Percentiles rank a stretch among this genome's conserved stretches.
phyloP scores from a whole-genome alignment of 768 basidiomycete species.

The Auricularia sp. region DNA sequence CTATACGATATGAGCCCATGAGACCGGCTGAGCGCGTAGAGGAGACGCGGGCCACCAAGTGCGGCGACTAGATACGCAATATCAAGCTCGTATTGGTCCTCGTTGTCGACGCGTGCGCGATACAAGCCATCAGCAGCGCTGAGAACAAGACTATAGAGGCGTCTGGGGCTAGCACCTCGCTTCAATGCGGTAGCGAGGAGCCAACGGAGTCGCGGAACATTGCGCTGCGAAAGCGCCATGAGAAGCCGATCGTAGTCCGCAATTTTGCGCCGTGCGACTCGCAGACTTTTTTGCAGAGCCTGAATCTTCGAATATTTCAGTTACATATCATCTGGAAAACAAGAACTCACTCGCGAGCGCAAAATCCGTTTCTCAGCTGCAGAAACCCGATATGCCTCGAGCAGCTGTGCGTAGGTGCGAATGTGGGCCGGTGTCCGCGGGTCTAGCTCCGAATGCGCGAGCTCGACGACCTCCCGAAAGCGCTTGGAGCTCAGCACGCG shows the following conservation, averaged over 20 bases:
- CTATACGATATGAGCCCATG: background rate
- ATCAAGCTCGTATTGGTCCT: background rate
- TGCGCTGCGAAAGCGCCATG: background rate
- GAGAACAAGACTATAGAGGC: background rate
- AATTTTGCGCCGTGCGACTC: background rate
- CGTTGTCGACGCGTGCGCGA: background rate
- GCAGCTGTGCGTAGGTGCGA: background rate
- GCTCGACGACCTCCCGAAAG: background rate
- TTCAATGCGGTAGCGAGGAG: background rate
- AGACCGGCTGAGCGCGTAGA: background rate
- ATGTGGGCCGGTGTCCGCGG: background rate
- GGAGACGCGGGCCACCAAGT: background rate
- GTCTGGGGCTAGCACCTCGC: background rate
- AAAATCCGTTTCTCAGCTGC: background rate
- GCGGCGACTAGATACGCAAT: background rate
- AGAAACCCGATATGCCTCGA: background rate
- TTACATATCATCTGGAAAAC: background rate
- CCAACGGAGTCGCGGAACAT: background rate
- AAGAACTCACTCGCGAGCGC: background rate
- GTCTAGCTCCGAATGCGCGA: background rate
- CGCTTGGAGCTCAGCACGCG: background rate
- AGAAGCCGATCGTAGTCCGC: background rate
- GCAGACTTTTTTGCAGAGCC: background rate
- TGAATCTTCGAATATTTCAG: background rate
- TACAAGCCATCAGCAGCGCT: background rate